Percentiles rank a stretch among this genome's conserved stretches.
These are phyloP conservation scores for Paramecium primaurelia DNA, from an alignment of 73 alveolate species.

Conservation along the genomic window DNA sequence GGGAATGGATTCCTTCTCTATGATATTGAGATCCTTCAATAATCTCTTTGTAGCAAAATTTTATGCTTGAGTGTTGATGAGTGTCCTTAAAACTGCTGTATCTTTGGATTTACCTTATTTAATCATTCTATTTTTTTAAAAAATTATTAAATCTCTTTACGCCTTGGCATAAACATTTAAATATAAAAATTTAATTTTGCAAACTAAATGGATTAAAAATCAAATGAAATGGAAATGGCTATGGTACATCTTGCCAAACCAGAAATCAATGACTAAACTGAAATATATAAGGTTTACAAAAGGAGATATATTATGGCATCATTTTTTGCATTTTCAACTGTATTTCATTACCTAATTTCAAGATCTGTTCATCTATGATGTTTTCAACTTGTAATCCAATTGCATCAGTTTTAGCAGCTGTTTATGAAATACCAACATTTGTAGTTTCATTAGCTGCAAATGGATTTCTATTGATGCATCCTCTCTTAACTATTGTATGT, in stretches of 20 bases:
- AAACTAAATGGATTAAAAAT: not conserved
- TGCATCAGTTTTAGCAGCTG: not conserved
- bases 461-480: slow-evolving; percentile 43
- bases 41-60: slow-evolving; percentile 78
- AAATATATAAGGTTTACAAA: not conserved
- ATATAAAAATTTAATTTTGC: not conserved
- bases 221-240: slow-evolving; percentile 11
- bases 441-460: slow-evolving; percentile 19
- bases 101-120: slow-evolving; percentile 20
- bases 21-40: slow-evolving; percentile 69
- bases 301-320: slow-evolving; percentile 36
- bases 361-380: slow-evolving; percentile 50
- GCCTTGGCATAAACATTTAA: not conserved
- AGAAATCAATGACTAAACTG: not conserved
- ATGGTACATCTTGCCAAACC: slow-evolving; percentile 31
- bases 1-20: slow-evolving; percentile 70
- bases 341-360: not conserved
- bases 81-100: slow-evolving; percentile 50
- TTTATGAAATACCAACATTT: slow-evolving; percentile 8
- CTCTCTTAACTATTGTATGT: not conserved
- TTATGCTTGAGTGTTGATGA: slow-evolving; percentile 30
- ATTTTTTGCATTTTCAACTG: slow-evolving; percentile 45
- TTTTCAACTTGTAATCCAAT: slow-evolving; percentile 44
- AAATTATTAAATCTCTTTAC: not conserved
- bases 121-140: not conserved